Evolutionary conservation across 306 rosid species (phyloP).

Genomic region (Purshia tridentata): DNA sequence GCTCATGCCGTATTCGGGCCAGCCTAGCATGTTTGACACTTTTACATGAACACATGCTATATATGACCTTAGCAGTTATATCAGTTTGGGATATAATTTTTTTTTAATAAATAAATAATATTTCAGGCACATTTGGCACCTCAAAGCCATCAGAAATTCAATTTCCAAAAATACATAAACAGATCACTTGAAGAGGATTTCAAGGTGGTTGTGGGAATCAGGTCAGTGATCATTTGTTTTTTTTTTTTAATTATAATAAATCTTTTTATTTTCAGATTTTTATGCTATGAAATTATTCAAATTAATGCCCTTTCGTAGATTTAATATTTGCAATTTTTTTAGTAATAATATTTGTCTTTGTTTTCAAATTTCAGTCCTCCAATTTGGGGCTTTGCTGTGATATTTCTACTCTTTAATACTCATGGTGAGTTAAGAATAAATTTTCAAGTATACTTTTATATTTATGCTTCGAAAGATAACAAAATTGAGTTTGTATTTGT

Average conservation of each 20-base stretch:
- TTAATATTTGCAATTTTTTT: neutral
- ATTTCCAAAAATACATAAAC: constrained; percentile 77
- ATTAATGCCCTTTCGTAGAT: neutral
- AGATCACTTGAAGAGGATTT: constrained; percentile 88
- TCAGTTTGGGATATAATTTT: neutral
- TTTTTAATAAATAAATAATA: neutral
- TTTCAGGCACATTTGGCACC: constrained; percentile 92
- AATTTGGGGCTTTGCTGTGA: constrained; percentile 75
- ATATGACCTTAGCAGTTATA: too few relatives aligned
- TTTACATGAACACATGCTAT: neutral
- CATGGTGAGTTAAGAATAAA: constrained; percentile 43
- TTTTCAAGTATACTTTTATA: too few relatives aligned
- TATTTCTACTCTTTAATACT: constrained; percentile 72
- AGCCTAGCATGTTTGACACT: too few relatives aligned
- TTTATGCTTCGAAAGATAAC: too few relatives aligned
- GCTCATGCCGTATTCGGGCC: too few relatives aligned
- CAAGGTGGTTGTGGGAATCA: constrained; percentile 85
- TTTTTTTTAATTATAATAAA: neutral
- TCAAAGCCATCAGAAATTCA: constrained; percentile 62
- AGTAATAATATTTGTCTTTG: neutral
- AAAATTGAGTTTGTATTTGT: too few relatives aligned
- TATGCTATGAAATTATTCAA: too few relatives aligned
- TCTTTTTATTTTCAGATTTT: neutral
- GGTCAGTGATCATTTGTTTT: constrained; percentile 32
- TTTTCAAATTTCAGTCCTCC: constrained; percentile 53